A percentile compares a stretch with the other conserved stretches of the same genome.
These are phyloP conservation scores for Nematodospora anomalae DNA, from an alignment of 1,139 yeast genomes.

Conservation along the genomic window DNA sequence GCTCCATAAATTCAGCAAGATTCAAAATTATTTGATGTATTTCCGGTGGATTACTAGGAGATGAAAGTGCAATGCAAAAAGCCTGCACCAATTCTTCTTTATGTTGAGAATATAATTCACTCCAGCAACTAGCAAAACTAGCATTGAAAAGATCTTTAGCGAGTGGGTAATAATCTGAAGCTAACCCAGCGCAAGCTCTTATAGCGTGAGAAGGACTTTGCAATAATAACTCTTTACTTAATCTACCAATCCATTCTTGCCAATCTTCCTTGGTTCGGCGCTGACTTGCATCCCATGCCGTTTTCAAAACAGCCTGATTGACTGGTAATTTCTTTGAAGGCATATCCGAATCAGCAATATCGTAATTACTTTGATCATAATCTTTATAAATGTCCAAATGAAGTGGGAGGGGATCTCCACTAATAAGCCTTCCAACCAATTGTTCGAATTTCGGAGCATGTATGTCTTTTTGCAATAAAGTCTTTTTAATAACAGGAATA, in stretches of 20 bases:
- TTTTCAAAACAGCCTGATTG: slow-evolving; percentile 70
- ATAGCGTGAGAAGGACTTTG: slow-evolving; percentile 96
- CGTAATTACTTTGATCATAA: slow-evolving; percentile 56
- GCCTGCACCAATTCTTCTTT: slow-evolving; percentile 89
- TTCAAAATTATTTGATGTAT: slow-evolving; percentile 87
- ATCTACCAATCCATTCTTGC: slow-evolving; percentile 94
- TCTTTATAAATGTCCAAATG: slow-evolving; percentile 71
- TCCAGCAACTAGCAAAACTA: slow-evolving; percentile 96
- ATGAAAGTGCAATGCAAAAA: slow-evolving; percentile 80
- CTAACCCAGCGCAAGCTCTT: slow-evolving; percentile 89
- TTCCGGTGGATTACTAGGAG: slow-evolving; percentile 94
- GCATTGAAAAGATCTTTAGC: slow-evolving; percentile 93
- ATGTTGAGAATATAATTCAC: slow-evolving; percentile 85
- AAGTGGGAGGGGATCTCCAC: slow-evolving; percentile 89
- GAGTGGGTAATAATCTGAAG: slow-evolving; percentile 83
- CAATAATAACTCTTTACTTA: slow-evolving; percentile 81
- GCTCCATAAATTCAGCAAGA: slow-evolving; percentile 95
- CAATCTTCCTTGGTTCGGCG: slow-evolving; percentile 92
- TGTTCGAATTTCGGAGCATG: slow-evolving; percentile 80
- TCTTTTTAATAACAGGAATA: slow-evolving; percentile 80
- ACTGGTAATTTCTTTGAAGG: slow-evolving; percentile 77
- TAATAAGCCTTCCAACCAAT: slow-evolving; percentile 70
- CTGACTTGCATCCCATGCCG: slow-evolving; percentile 91
- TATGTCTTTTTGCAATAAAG: slow-evolving; percentile 60
- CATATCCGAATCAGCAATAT: slow-evolving; percentile 65